Evolutionary conservation across 2,329 filamentous ascomycete species (phyloP).

Genomic region (Myriosclerotinia curreyana): DNA sequence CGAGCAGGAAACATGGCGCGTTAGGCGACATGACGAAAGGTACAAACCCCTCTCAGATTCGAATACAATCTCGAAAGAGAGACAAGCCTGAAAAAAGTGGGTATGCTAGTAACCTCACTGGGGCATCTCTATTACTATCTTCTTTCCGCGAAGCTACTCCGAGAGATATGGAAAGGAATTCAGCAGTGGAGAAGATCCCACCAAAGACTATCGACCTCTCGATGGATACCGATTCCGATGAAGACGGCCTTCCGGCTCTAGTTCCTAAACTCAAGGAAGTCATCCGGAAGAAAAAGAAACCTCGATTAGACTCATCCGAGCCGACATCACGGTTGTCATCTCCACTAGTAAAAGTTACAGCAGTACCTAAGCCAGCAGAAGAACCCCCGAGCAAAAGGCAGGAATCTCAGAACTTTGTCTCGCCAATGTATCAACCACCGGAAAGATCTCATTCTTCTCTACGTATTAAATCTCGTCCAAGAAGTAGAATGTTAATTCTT

Average conservation of each 20-base stretch:
- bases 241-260: not conserved
- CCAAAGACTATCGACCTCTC: conserved; percentile 11
- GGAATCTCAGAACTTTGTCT: not conserved
- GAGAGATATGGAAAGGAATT: not conserved
- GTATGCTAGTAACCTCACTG: conserved; percentile 37
- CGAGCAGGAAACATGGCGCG: not conserved
- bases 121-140: conserved; percentile 31
- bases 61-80: conserved; percentile 24
- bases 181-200: not conserved
- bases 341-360: not conserved
- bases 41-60: not conserved
- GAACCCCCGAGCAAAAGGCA: not conserved
- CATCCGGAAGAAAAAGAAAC: not conserved
- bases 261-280: not conserved
- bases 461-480: conserved; percentile 36
- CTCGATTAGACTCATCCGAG: not conserved
- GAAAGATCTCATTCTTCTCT: conserved; percentile 30
- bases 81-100: conserved; percentile 27
- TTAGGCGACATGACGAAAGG: not conserved
- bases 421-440: not conserved
- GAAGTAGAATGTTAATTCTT: conserved; percentile 38
- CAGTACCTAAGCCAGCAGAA: not conserved
- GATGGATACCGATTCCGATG: conserved; percentile 13
- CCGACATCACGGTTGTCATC: not conserved
- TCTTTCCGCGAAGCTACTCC: conserved; percentile 12